phyloP scores from a whole-genome alignment of 2,329 filamentous ascomycete species.

The Clonostachys byssicola region DNA sequence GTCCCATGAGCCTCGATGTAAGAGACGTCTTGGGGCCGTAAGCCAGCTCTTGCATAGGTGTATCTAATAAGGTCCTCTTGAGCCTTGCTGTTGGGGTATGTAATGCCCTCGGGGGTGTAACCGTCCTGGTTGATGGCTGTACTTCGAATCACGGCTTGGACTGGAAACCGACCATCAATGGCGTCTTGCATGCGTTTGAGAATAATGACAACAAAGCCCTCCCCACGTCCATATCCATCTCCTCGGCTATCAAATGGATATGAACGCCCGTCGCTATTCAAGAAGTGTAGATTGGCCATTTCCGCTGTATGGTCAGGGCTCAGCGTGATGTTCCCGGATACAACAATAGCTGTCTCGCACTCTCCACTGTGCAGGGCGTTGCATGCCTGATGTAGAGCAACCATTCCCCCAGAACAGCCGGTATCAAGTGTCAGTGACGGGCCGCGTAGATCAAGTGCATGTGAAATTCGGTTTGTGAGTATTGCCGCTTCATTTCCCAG shows the following conservation, averaged over 20 bases:
- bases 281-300: slow-evolving; percentile 12
- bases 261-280: slow-evolving; percentile 43
- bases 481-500: slow-evolving; percentile 19
- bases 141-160: slow-evolving; percentile 48
- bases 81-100: slow-evolving; percentile 5
- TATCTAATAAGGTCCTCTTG: slow-evolving; percentile 11
- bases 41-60: slow-evolving; percentile 17
- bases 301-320: background rate
- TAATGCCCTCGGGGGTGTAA: slow-evolving; percentile 16
- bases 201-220: slow-evolving; percentile 55
- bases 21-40: slow-evolving; percentile 9
- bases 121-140: slow-evolving; percentile 29
- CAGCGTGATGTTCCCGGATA: slow-evolving; percentile 22
- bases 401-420: slow-evolving; percentile 29
- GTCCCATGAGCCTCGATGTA: slow-evolving; percentile 30
- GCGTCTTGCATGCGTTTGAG: slow-evolving; percentile 56
- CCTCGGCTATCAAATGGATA: slow-evolving; percentile 54
- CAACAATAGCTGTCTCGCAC: slow-evolving; percentile 38
- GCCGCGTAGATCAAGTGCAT: slow-evolving; percentile 31
- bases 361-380: slow-evolving; percentile 35
- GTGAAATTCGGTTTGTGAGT: slow-evolving; percentile 26
- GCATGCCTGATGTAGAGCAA: slow-evolving; percentile 16
- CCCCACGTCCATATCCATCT: slow-evolving; percentile 62
- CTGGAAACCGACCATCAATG: slow-evolving; percentile 43
- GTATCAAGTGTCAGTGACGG: slow-evolving; percentile 25